These are phyloP conservation scores for Steccherinum ochraceum DNA, from an alignment of 768 basidiomycete species.

Conservation along the genomic window DNA sequence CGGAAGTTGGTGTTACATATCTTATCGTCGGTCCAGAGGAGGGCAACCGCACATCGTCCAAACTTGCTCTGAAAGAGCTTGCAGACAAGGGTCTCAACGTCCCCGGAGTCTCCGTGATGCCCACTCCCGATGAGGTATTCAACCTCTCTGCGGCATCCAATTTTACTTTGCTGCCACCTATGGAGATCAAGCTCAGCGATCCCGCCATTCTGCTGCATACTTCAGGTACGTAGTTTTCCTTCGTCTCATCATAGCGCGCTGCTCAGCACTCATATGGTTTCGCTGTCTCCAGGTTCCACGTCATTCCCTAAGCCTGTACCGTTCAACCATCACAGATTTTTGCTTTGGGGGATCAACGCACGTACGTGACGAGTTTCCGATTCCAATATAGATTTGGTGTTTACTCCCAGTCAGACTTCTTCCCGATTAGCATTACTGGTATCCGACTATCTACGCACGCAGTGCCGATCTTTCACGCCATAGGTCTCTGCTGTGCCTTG, in stretches of 20 bases:
- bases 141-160: background rate
- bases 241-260: too few relatives aligned
- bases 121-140: slow-evolving; percentile 12
- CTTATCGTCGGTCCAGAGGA: slow-evolving; percentile 24
- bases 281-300: slow-evolving; percentile 6
- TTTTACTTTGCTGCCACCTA: background rate
- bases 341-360: too few relatives aligned
- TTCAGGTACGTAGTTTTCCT: slow-evolving; percentile 7
- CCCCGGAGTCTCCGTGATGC: slow-evolving; percentile 8
- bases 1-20: slow-evolving; percentile 11
- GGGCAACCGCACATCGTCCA: slow-evolving; percentile 13
- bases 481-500: slow-evolving; percentile 12
- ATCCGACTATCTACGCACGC: slow-evolving; percentile 10
- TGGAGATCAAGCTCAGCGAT: slow-evolving; percentile 1
- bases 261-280: background rate
- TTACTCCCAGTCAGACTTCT: too few relatives aligned
- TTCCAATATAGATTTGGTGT: too few relatives aligned
- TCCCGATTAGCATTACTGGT: slow-evolving; percentile 14
- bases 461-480: slow-evolving; percentile 22
- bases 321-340: slow-evolving; percentile 9
- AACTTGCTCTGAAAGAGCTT: slow-evolving; percentile 16
- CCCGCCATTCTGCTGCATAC: slow-evolving; percentile 9
- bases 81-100: background rate
- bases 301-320: slow-evolving; percentile 10
- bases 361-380: too few relatives aligned